Evolutionary conservation across 331 rosid species (phyloP).

Genomic region (Spiraea crenata): DNA sequence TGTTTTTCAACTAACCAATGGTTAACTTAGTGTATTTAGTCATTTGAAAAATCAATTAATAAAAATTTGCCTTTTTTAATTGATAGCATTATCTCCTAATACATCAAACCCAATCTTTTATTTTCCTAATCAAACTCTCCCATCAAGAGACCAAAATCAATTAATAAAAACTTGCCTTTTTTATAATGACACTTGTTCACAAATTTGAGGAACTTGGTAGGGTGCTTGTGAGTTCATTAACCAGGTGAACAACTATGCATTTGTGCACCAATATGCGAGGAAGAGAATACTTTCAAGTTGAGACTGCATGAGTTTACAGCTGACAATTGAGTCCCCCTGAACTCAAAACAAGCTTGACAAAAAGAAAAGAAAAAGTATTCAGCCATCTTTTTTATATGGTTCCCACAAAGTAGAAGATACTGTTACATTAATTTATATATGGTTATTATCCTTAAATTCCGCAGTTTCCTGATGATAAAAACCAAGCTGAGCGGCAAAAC

Average conservation of each 20-base stretch:
- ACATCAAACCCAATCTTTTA: too few relatives aligned
- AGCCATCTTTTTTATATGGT: conserved; percentile 30
- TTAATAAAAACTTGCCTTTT: too few relatives aligned
- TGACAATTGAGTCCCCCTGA: conserved; percentile 46
- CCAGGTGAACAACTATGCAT: background rate
- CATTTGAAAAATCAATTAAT: too few relatives aligned
- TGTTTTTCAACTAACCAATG: too few relatives aligned
- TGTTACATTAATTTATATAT: conserved; percentile 26
- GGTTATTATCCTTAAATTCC: background rate
- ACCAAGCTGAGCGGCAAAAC: background rate
- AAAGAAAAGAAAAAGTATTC: conserved; percentile 3
- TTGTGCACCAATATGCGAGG: background rate
- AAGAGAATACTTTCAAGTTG: conserved; percentile 46
- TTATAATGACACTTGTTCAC: too few relatives aligned
- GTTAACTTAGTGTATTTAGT: too few relatives aligned
- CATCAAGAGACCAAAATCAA: too few relatives aligned
- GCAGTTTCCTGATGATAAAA: conserved; percentile 10
- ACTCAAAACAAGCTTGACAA: conserved; percentile 10
- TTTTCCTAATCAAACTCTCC: too few relatives aligned
- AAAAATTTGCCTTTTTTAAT: too few relatives aligned
- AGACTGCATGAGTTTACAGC: conserved; percentile 43
- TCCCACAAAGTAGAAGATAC: conserved; percentile 36
- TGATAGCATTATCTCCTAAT: too few relatives aligned
- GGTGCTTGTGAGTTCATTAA: background rate
- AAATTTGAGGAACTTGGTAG: background rate